Percentiles rank a stretch among this genome's conserved stretches.
Conservation (phyloP, 192 early-diverging fungal species). For the Kickxella alabastrina region DNA sequence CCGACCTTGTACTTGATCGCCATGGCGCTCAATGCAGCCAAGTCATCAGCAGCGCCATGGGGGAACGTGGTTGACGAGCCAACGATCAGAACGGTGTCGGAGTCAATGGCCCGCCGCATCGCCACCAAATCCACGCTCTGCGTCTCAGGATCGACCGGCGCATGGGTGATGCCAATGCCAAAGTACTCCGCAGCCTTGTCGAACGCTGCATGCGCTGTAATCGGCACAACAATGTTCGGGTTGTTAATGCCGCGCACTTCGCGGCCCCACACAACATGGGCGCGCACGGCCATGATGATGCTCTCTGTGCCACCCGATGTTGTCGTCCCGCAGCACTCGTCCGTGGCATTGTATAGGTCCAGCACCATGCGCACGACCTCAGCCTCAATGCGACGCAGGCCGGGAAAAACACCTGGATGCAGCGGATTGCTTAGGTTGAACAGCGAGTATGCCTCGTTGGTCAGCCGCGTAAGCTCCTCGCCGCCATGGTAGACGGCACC, state of each 20-base stretch:
- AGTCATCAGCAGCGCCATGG: conserved; percentile 90
- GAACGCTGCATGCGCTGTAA: conserved; percentile 93
- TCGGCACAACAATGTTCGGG: conserved; percentile 91
- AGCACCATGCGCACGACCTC: conserved; percentile 92
- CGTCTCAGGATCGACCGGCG: conserved; percentile 76
- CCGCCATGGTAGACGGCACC: conserved; percentile 95
- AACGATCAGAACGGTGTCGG: conserved; percentile 87
- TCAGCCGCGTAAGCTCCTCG: conserved; percentile 67
- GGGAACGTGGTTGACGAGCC: conserved; percentile 92
- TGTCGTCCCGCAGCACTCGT: conserved; percentile 73
- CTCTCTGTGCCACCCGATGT: conserved; percentile 95
- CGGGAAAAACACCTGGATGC: conserved; percentile 94
- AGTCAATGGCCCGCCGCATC: conserved; percentile 76
- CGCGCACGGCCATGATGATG: conserved; percentile 91
- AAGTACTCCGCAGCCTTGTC: conserved; percentile 94
- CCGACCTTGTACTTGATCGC: conserved; percentile 80
- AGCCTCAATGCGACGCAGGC: conserved; percentile 91
- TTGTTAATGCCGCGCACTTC: conserved; percentile 73
- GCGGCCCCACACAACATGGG: conserved; percentile 85
- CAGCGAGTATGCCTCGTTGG: conserved; percentile 75
- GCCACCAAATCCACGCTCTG: conserved; percentile 73
- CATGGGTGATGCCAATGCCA: conserved; percentile 77
- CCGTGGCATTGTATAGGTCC: conserved; percentile 75
- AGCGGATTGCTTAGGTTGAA: conserved; percentile 86
- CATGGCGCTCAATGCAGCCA: conserved; percentile 69